Evolutionary conservation across 495 filamentous ascomycete species (phyloP), one percentile per base, ranked within the genome.

Genomic region (Oidiodendron maius): DNA sequence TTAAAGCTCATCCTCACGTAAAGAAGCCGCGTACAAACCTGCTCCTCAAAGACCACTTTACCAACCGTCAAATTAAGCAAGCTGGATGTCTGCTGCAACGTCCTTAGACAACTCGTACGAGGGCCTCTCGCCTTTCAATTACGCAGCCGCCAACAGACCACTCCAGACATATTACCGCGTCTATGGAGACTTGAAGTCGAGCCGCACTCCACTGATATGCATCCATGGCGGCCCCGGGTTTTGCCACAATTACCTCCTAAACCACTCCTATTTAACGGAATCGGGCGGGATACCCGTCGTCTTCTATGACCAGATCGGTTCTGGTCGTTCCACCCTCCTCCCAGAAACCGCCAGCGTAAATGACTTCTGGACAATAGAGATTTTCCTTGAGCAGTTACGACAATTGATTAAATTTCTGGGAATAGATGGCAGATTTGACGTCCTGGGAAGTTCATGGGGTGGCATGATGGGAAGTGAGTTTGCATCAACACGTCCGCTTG

Each of bases 271-370:
- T 17, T 17, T 39, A 8, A 39, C 8, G 18, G 36, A 39, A 18
- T 22, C 12, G 5, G 10, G 66, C 26, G 59, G 68, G 44, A 61
- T 61, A n/a, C 68, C 71, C 12, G 53, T 80, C 23, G 55, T 77
- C 23, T 59, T 77, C 55, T 79, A 79, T 56, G 73, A 77, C 51
- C 71, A 77, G 45, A 56, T 77, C 45, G 72, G 72, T 23, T 70
- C 64, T 54, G 75, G 70, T 9, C 16, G 44, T 3, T 71, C 65
- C 15, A 74, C 74, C 0, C 71, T 66, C 45, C 61, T 75, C 9
- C 63, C 52, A 1, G 61, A 71, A 5, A 71, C 65, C 32, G 45
- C 41, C 1, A 64, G 63, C 28, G 69, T 73, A 40, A 56, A 59
- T n/a, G 35, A 32, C 0, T 75, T 77, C 61, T 77, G 72, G 71